Percentiles rank a stretch among this genome's conserved stretches.
Evolutionary conservation across 108 stramenopile species (phyloP).

Genomic region (Nitzschia palea): DNA sequence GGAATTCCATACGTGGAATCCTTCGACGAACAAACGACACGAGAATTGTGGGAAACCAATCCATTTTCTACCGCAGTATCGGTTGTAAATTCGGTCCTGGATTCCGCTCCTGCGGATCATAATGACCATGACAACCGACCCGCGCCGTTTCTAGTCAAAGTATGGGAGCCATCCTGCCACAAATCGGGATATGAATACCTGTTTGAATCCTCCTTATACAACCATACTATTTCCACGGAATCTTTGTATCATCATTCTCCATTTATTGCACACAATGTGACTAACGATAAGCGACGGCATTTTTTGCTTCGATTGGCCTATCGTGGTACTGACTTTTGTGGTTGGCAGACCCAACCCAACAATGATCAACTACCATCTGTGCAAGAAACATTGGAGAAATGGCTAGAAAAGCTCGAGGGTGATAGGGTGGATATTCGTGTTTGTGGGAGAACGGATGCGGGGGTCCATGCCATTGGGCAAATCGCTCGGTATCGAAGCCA

Average conservation of each 20-base stretch:
- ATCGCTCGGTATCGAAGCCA: constrained; percentile 67
- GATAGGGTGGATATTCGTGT: constrained; percentile 53
- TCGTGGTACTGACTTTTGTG: constrained; percentile 70
- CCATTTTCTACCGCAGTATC: constrained; percentile 6
- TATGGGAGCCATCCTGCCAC: neutral
- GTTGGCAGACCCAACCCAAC: constrained; percentile 76
- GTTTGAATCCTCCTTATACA: too few species aligned
- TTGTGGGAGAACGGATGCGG: constrained; percentile 77
- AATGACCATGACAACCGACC: neutral
- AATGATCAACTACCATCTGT: constrained; percentile 55
- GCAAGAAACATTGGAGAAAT: constrained; percentile 61
- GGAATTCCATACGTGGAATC: constrained; percentile 28
- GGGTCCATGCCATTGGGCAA: constrained; percentile 72
- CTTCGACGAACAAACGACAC: constrained; percentile 17
- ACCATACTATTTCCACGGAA: too few species aligned
- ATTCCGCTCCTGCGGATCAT: neutral
- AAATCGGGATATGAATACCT: constrained; percentile 17
- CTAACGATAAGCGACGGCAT: constrained; percentile 38
- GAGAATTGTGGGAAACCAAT: constrained; percentile 23
- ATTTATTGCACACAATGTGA: neutral
- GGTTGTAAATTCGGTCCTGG: constrained; percentile 1
- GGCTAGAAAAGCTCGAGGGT: constrained; percentile 38
- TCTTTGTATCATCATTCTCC: neutral
- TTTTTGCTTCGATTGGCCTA: constrained; percentile 66
- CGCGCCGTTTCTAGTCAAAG: neutral